Percentiles rank a stretch among this genome's conserved stretches.
These are phyloP conservation scores for Colletotrichum caudatum DNA, from an alignment of 2,329 filamentous ascomycete genomes.

Conservation along the genomic window DNA sequence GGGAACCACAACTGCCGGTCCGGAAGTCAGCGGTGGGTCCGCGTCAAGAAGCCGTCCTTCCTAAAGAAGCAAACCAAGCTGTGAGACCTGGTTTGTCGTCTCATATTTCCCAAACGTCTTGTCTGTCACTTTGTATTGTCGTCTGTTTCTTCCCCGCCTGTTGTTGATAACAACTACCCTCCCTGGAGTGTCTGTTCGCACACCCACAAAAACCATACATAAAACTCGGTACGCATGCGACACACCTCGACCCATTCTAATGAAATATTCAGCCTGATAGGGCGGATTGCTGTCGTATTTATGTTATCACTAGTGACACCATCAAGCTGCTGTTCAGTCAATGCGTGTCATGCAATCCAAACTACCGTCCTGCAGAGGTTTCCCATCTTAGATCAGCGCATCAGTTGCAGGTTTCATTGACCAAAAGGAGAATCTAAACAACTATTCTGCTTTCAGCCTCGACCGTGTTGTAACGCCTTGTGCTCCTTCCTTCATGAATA, in stretches of 20 bases:
- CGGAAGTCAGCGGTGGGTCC: neutral
- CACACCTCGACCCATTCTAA: conserved; percentile 3
- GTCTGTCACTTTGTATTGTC: conserved; percentile 12
- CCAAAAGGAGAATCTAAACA: neutral
- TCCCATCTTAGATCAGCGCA: neutral
- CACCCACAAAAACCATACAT: neutral
- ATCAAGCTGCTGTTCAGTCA: neutral
- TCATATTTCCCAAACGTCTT: conserved; percentile 18
- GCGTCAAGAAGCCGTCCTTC: conserved; percentile 2
- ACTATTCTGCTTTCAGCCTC: neutral
- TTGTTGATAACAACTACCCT: conserved; percentile 1
- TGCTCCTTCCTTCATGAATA: neutral
- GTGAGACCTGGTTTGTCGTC: conserved; percentile 15
- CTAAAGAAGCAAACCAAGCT: conserved; percentile 8
- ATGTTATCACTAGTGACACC: neutral
- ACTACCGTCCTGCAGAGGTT: neutral
- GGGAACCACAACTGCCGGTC: conserved; percentile 24
- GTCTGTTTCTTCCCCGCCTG: neutral
- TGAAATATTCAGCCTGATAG: conserved; percentile 12
- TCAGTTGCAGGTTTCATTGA: neutral
- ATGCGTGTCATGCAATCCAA: conserved; percentile 15
- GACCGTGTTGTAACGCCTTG: neutral
- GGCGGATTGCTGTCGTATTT: conserved; percentile 20
- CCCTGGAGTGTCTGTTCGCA: conserved; percentile 25
- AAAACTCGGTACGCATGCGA: neutral